Conservation (phyloP, 495 filamentous ascomycete species). For the Barbatosphaeria neglecta region DNA sequence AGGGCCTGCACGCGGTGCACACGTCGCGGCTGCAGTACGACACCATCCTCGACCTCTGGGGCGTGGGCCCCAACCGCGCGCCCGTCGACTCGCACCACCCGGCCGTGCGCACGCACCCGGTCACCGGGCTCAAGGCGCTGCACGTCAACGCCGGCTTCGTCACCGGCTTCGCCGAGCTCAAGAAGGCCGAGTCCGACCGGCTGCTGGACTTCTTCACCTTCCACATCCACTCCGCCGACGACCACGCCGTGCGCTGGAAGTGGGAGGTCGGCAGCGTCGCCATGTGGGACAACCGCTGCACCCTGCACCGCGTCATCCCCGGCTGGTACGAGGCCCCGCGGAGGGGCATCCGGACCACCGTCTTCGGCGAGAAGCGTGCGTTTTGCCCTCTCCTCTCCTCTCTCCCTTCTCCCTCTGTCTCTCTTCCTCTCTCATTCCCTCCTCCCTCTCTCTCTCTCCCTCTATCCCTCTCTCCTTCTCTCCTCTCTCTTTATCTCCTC, state of each 20-base stretch:
- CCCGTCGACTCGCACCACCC: slow-evolving; percentile 45
- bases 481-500: no score
- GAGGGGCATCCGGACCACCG: slow-evolving; percentile 39
- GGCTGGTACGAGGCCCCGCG: slow-evolving; percentile 35
- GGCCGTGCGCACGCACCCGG: slow-evolving; percentile 43
- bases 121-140: slow-evolving; percentile 38
- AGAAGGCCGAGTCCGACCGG: slow-evolving; percentile 42
- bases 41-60: slow-evolving; percentile 36
- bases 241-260: slow-evolving; percentile 43
- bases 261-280: slow-evolving; percentile 43
- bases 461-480: no score
- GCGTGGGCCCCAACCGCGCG: slow-evolving; percentile 32
- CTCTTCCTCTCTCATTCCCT: no score
- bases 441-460: no score
- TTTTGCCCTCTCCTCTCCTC: no score
- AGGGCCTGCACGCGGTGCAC: slow-evolving; percentile 38
- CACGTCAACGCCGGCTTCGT: slow-evolving; percentile 41
- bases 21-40: slow-evolving; percentile 37
- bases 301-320: slow-evolving; percentile 39
- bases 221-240: slow-evolving; percentile 42
- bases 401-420: no score
- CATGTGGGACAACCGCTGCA: slow-evolving; percentile 44
- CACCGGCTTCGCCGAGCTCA: slow-evolving; percentile 41
- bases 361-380: slow-evolving; percentile 45
- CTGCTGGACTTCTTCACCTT: slow-evolving; percentile 38